These are phyloP conservation scores for Ogataea paraovalis DNA, from an alignment of 805 yeast species.

Conservation along the genomic window DNA sequence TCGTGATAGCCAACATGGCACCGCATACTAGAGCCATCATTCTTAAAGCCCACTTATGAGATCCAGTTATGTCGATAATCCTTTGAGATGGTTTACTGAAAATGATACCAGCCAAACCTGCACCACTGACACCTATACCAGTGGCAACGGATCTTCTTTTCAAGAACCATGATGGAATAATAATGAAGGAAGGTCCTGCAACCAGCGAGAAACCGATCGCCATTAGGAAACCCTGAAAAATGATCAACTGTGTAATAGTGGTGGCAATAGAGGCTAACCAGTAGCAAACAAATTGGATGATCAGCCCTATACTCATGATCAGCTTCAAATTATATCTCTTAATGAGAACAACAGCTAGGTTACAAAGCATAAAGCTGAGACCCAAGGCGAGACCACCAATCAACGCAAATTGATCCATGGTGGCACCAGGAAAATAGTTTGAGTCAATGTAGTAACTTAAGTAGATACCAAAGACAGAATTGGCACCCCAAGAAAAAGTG, in stretches of 20 bases:
- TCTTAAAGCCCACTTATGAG: conserved; percentile 45
- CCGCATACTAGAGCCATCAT: conserved; percentile 35
- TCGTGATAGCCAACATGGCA: conserved; percentile 16
- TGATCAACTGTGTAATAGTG: conserved; percentile 40
- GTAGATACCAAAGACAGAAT: conserved; percentile 52
- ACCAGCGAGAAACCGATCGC: conserved; percentile 41
- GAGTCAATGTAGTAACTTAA: conserved; percentile 42
- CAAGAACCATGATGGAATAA: conserved; percentile 49
- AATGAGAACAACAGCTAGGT: conserved; percentile 46
- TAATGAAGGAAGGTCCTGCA: conserved; percentile 31
- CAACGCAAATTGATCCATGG: conserved; percentile 48
- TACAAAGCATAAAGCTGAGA: conserved; percentile 59
- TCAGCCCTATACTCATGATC: conserved; percentile 41
- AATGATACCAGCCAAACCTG: conserved; percentile 51
- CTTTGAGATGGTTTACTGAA: conserved; percentile 41
- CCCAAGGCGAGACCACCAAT: conserved; percentile 52
- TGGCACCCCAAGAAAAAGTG: conserved; percentile 51
- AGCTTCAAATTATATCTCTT: conserved; percentile 46
- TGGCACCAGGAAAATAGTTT: conserved; percentile 44
- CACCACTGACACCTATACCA: conserved; percentile 47
- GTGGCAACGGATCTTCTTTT: conserved; percentile 41
- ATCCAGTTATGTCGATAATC: conserved; percentile 37
- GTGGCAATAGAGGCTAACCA: conserved; percentile 43
- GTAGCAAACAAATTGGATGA: conserved; percentile 36
- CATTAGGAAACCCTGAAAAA: conserved; percentile 46